phyloP scores from a whole-genome alignment of 2,329 filamentous ascomycete species.

The Calycina herbarum region DNA sequence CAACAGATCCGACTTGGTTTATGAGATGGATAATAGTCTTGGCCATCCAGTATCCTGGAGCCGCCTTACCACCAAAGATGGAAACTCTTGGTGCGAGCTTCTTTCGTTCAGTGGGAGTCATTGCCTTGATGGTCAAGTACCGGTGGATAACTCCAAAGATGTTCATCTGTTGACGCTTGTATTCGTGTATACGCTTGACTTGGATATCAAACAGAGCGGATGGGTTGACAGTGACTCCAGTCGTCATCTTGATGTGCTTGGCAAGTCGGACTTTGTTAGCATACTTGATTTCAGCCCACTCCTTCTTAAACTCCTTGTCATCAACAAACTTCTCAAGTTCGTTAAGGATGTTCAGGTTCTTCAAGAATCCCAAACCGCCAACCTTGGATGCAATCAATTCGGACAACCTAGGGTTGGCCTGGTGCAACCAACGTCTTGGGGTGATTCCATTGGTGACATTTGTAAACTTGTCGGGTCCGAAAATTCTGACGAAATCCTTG shows the following conservation, averaged over 20 bases:
- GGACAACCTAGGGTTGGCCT: constrained; percentile 91
- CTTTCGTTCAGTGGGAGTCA: constrained; percentile 81
- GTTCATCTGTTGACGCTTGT: constrained; percentile 98
- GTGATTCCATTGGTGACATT: constrained; percentile 99
- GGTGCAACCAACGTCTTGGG: constrained; percentile 92
- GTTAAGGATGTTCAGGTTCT: constrained; percentile 83
- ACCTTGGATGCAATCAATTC: constrained; percentile 89
- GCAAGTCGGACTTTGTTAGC: constrained; percentile 93
- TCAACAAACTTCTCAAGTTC: constrained; percentile 81
- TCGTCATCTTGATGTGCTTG: constrained; percentile 83
- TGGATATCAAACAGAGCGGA: constrained; percentile 91
- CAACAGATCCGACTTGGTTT: constrained; percentile 84
- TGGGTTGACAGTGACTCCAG: constrained; percentile 81
- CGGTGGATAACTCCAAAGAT: constrained; percentile 97
- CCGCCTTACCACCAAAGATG: constrained; percentile 97
- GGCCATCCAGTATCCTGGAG: constrained; percentile 99
- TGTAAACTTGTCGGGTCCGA: constrained; percentile 94
- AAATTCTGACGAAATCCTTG: constrained; percentile 96
- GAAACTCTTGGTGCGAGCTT: constrained; percentile 85
- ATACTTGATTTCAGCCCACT: constrained; percentile 96
- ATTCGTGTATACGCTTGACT: constrained; percentile 98
- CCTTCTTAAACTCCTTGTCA: constrained; percentile 86
- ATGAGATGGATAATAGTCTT: constrained; percentile 98
- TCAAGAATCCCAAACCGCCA: constrained; percentile 81
- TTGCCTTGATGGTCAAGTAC: constrained; percentile 83